Evolutionary conservation across 306 rosid genomes (phyloP), one percentile per base, ranked within the genome.

Genomic region (Hylodesmum podocarpum): DNA sequence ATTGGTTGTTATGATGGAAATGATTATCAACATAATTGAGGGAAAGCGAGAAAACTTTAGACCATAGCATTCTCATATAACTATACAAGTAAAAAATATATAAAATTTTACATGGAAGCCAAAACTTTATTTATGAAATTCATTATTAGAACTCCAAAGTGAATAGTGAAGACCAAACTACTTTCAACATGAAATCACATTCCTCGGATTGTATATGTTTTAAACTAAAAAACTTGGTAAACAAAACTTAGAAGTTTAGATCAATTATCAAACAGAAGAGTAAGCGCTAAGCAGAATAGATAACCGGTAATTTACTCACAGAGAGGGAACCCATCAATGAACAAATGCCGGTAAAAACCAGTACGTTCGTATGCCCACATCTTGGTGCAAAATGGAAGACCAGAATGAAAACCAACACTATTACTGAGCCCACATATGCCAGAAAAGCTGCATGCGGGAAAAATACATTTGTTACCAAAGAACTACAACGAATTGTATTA

Each of bases 251-350:
- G 46, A 77, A 68, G 41, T 67, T 53, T 37, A 69, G 39, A 53
- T 25, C 47, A 50, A 49, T 50, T 11, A 59, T 33, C 34, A 66
- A 53, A 46, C 72, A 84, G 55, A 73, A 46, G 41, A 77, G n/a
- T n/a, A n/a, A n/a, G n/a, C n/a, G n/a, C 5, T 64, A 33, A 66
- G 31, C 34, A 70, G 12, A n/a, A 70, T 44, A 36, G 44, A 61
- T 33, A 31, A 61, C 13, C 21, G 6, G 57, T n/a, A 39, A 40
- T 58, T 66, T 31, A 80, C 86, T 64, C 83, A 93, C 98, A 55
- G 98, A 85, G 79, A 93, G 95, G 43, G 98, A 93, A 54, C 98
- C 98, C 93, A 93, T 89, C 85, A 93, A 84, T 1, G 98, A 93
- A 78, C 98, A 93, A 63, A 93, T 91, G 78, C 95, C 98, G 0